phyloP scores from a whole-genome alignment of 345 rosid genomes.

The Lepidium africanum region DNA sequence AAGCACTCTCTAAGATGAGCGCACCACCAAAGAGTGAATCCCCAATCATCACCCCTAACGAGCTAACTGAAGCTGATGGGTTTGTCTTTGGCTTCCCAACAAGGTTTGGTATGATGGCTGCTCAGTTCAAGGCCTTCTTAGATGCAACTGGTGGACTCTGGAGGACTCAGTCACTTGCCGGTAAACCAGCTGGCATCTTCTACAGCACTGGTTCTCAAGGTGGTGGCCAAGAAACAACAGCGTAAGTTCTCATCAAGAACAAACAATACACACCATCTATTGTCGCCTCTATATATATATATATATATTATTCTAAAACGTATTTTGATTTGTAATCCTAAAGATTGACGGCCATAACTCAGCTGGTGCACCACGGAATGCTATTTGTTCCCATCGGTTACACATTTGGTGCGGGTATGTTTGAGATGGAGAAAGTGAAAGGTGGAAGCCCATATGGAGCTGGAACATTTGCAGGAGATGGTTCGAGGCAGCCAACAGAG shows the following conservation, averaged over 20 bases:
- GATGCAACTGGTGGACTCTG: constrained; percentile 94
- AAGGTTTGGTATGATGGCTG: constrained; percentile 97
- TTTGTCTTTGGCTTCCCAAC: constrained; percentile 91
- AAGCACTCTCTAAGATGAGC: constrained; percentile 76
- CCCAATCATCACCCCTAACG: constrained; percentile 64
- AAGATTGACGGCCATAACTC: constrained; percentile 94
- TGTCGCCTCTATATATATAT: background rate
- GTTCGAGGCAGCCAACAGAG: constrained; percentile 78
- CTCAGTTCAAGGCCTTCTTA: constrained; percentile 92
- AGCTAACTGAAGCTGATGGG: constrained; percentile 90
- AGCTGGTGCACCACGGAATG: constrained; percentile 97
- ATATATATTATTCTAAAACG: background rate
- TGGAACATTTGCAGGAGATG: constrained; percentile 89
- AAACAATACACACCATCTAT: background rate
- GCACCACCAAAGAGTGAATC: constrained; percentile 85
- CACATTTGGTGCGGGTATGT: constrained; percentile 97
- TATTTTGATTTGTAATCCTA: background rate
- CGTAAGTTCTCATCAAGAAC: constrained; percentile 43
- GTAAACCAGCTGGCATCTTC: constrained; percentile 95
- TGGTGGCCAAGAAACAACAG: constrained; percentile 96
- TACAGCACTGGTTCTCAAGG: constrained; percentile 99
- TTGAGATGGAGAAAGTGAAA: constrained; percentile 87
- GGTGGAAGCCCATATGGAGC: constrained; percentile 98
- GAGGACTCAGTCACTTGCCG: constrained; percentile 92
- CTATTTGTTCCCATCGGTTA: constrained; percentile 84